Evolutionary conservation across 164 flowering plant species (phyloP), one percentile per base, ranked within the genome.

Genomic region (Taxillus chinensis): DNA sequence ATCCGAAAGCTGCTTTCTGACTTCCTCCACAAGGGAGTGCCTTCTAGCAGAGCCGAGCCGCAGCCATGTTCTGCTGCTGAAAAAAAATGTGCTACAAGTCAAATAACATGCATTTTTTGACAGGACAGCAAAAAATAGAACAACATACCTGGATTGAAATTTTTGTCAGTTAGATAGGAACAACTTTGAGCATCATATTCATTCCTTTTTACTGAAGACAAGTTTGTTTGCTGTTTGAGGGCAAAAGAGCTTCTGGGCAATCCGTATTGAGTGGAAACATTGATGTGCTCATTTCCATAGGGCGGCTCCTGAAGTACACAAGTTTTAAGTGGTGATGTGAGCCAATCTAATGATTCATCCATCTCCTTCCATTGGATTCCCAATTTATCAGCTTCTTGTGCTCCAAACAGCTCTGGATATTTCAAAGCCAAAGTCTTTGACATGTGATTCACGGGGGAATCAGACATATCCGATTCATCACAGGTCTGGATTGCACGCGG

Each of bases 261-360:
- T 40, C 63, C n/a, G 40, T 11, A 50, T 12, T 59, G 41, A 49
- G 16, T 62, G 37, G 60, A 62, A 54, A 45, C 55, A 68, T 64
- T 62, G 37, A 41, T 64, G 15, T 43, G 2, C 39, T 61, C 17
- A 45, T 72, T 69, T 45, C 78, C 78, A 41, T 72, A 67, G 0
- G 82, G 64, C 3, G 85, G 95, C 67, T 87, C 89, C 82, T 89
- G 73, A 55, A 89, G 42, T 58, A 80, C 75, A 74, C 99, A 91
- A 7, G 84, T 82, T 76, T 91, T 95, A 6, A 86, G 96, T 50
- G 99, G 97, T 39, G 97, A 89, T 62, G 79, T 62, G 5, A 69
- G 70, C 89, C 86, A 89, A 55, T 77, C 75, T 2, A 80, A 80
- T 45, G 93, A 86, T 51, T 76, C 62, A 16, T 82, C 89, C 0